Evolutionary conservation across 192 early-diverging fungal species (phyloP).

Genomic region (Gaertneriomyces semiglobifer): DNA sequence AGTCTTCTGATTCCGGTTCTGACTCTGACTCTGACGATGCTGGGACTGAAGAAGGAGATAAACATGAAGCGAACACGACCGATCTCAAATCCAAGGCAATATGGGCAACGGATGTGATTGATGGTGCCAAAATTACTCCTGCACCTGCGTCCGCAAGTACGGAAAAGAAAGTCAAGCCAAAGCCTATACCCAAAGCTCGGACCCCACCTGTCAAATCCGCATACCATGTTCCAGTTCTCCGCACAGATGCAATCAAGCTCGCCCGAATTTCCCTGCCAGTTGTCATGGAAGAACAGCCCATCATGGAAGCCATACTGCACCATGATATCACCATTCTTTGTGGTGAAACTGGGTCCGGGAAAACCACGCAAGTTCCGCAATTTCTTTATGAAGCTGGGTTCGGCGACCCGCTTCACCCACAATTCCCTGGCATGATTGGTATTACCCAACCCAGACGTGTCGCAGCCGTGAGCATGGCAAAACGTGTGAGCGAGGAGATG

Average conservation of each 20-base stretch:
- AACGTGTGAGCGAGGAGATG: conserved; percentile 90
- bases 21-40: conserved; percentile 7
- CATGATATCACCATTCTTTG: conserved; percentile 89
- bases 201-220: conserved; percentile 7
- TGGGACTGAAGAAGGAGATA: background rate
- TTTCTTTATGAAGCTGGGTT: conserved; percentile 99
- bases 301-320: conserved; percentile 93
- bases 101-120: background rate
- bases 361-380: conserved; percentile 97
- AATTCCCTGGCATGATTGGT: conserved; percentile 86
- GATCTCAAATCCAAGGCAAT: background rate
- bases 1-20: background rate
- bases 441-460: conserved; percentile 97
- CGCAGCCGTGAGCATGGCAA: conserved; percentile 94
- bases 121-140: background rate
- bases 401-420: conserved; percentile 68
- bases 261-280: conserved; percentile 83
- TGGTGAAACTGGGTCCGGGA: conserved; percentile 94
- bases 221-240: conserved; percentile 65
- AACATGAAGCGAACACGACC: background rate
- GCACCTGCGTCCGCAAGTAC: background rate
- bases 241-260: conserved; percentile 69
- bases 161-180: background rate
- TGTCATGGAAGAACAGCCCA: conserved; percentile 89
- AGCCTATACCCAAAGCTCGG: background rate